Conservation (phyloP, 2,329 filamentous ascomycete genomes). For the Phymatotrichopsis omnivora region DNA sequence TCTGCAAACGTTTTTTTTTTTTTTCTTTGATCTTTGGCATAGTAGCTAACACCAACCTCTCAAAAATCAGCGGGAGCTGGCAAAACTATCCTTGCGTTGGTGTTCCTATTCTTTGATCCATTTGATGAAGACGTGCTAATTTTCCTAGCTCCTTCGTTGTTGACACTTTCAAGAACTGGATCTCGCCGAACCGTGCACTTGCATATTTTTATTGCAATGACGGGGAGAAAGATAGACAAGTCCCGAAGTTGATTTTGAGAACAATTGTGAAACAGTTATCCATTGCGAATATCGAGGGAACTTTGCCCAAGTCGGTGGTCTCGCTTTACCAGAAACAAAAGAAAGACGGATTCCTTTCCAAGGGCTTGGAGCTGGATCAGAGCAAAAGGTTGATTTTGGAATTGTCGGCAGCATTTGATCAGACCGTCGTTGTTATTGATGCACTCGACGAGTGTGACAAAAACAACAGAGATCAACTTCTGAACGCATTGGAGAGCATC, state of each 20-base stretch:
- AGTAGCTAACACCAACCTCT: no score
- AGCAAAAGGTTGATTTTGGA: conserved; percentile 6
- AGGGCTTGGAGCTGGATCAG: not conserved
- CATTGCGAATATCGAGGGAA: not conserved
- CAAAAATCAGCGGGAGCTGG: conserved; percentile 32
- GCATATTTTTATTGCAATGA: conserved; percentile 14
- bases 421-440: conserved; percentile 11
- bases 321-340: conserved; percentile 6
- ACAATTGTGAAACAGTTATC: conserved; percentile 19
- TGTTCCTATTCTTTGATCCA: no score
- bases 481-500: conserved; percentile 3
- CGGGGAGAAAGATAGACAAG: conserved; percentile 1
- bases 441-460: conserved; percentile 12
- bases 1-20: not conserved
- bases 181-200: conserved; percentile 22
- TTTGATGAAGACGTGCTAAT: no score
- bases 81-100: conserved; percentile 33
- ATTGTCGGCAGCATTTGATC: conserved; percentile 6
- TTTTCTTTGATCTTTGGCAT: no score
- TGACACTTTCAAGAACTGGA: conserved; percentile 24
- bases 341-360: not conserved
- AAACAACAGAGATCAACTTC: not conserved
- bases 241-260: conserved; percentile 5
- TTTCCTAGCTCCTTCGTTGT: conserved; percentile 17
- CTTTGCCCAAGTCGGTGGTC: not conserved